Percentiles rank a stretch among this genome's conserved stretches.
These are phyloP conservation scores for Triadica sebifera DNA, from an alignment of 345 rosid genomes.

Conservation along the genomic window DNA sequence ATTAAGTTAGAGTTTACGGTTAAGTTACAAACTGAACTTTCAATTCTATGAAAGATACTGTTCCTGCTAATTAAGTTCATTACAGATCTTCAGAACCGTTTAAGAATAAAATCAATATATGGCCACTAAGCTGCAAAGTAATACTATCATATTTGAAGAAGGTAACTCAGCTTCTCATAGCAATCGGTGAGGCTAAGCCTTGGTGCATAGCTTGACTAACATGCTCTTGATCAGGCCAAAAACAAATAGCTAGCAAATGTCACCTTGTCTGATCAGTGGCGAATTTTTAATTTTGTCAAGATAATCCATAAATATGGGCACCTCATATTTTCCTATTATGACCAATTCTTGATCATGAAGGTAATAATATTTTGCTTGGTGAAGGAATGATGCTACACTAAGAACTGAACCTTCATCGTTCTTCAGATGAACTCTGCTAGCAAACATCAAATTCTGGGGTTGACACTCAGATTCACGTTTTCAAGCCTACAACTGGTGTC, in stretches of 20 bases:
- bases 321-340: neutral
- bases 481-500: neutral
- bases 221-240: neutral
- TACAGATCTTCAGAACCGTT: neutral
- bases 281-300: neutral
- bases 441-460: neutral
- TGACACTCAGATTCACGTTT: neutral
- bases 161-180: neutral
- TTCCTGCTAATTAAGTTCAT: neutral
- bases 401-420: neutral
- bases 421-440: neutral
- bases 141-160: neutral
- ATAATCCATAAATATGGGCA: neutral
- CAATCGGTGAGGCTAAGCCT: neutral
- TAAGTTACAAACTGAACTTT: neutral
- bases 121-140: neutral
- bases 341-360: neutral
- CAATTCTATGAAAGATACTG: neutral
- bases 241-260: neutral
- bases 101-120: neutral
- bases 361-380: neutral
- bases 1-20: constrained; percentile 4
- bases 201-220: neutral
- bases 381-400: neutral
- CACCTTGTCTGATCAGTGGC: neutral